Conservation (phyloP, 495 filamentous ascomycete genomes). For the Staphylotrichum longicolle region DNA sequence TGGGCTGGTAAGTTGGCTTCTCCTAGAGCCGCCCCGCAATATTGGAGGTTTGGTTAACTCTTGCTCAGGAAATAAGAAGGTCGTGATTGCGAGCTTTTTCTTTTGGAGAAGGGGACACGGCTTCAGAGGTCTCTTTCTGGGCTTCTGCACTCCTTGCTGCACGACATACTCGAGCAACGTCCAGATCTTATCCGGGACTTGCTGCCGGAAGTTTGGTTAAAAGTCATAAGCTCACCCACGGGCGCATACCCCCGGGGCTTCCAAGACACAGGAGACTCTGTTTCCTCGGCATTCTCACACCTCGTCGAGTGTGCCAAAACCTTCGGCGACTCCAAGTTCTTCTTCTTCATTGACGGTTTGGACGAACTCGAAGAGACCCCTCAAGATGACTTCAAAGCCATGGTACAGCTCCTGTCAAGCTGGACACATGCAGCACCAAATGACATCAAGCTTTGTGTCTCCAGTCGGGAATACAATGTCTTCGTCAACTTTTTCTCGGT, state of each 20-base stretch:
- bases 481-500: conserved; percentile 35
- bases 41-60: not conserved
- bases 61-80: not conserved
- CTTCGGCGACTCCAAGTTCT: too few species aligned
- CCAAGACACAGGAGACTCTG: not conserved
- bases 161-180: conserved; percentile 7
- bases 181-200: not conserved
- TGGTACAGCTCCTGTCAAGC: conserved; percentile 12
- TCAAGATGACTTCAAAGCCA: not conserved
- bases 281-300: not conserved
- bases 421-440: conserved; percentile 16
- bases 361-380: conserved; percentile 36
- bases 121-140: conserved; percentile 6
- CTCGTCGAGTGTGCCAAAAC: not conserved
- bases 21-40: too few species aligned
- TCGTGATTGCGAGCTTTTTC: conserved; percentile 12
- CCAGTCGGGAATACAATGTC: conserved; percentile 40
- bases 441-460: conserved; percentile 43
- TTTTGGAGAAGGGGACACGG: conserved; percentile 6
- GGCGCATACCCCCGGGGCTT: not conserved
- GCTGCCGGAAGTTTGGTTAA: not conserved
- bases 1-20: conserved; percentile 10
- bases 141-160: conserved; percentile 3
- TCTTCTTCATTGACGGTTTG: conserved; percentile 28
- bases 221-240: not conserved